Conservation (phyloP, 2,329 filamentous ascomycete species). For the Neurospora sp. region DNA sequence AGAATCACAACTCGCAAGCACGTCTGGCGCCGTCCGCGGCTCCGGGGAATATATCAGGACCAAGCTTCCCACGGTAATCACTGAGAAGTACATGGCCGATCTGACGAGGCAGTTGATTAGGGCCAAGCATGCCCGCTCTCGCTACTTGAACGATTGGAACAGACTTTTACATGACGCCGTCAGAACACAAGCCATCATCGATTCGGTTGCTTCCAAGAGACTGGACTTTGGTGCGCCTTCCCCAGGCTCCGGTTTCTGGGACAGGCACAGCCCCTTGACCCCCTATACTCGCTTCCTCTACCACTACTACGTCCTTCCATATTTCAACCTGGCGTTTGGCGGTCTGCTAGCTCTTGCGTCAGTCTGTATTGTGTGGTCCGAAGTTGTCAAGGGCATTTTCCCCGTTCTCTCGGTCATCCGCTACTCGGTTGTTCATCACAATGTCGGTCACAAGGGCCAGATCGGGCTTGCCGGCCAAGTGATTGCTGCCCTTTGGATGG, state of each 20-base stretch:
- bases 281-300: conserved; percentile 75
- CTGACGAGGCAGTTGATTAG: conserved; percentile 72
- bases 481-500: conserved; percentile 76
- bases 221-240: conserved; percentile 62
- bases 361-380: conserved; percentile 81
- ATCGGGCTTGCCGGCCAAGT: conserved; percentile 82
- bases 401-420: conserved; percentile 63
- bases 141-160: conserved; percentile 82
- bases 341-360: conserved; percentile 64
- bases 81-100: conserved; percentile 85
- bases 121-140: conserved; percentile 70
- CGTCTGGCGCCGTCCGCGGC: conserved; percentile 23
- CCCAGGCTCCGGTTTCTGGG: conserved; percentile 43
- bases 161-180: conserved; percentile 63
- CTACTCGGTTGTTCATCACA: conserved; percentile 63
- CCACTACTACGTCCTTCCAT: conserved; percentile 65
- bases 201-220: conserved; percentile 70
- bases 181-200: conserved; percentile 69
- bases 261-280: conserved; percentile 53
- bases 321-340: conserved; percentile 54
- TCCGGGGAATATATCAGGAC: conserved; percentile 32
- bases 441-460: conserved; percentile 57
- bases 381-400: conserved; percentile 75
- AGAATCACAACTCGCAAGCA: conserved; percentile 43
- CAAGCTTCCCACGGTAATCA: conserved; percentile 68